These are phyloP conservation scores for Amanita muscaria DNA, from an alignment of 768 basidiomycete genomes.

Conservation along the genomic window DNA sequence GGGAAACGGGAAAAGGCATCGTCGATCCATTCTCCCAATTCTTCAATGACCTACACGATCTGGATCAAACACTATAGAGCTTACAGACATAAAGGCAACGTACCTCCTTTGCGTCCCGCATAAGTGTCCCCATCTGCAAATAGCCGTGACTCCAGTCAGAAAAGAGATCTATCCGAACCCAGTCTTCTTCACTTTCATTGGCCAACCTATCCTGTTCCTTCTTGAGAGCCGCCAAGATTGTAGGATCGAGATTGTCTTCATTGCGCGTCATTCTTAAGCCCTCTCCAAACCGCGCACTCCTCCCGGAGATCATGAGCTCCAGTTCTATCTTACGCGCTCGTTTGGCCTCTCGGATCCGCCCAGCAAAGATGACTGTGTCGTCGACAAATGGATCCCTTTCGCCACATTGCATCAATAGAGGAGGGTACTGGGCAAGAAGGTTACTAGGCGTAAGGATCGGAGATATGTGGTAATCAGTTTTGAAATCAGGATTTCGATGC, in stretches of 20 bases:
- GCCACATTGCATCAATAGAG: slow-evolving; percentile 88
- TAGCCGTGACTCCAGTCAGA: slow-evolving; percentile 98
- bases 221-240: slow-evolving; percentile 33
- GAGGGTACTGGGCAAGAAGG: slow-evolving; percentile 89
- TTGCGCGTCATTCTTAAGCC: slow-evolving; percentile 50
- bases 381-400: slow-evolving; percentile 95
- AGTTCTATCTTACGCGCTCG: slow-evolving; percentile 70
- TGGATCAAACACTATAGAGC: slow-evolving; percentile 5
- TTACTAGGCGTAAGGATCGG: slow-evolving; percentile 82
- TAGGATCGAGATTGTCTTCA: slow-evolving; percentile 24
- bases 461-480: slow-evolving; percentile 91
- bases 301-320: slow-evolving; percentile 49
- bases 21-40: slow-evolving; percentile 88
- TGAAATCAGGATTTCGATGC: slow-evolving; percentile 87
- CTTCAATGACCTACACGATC: slow-evolving; percentile 25
- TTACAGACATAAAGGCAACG: slow-evolving; percentile 13
- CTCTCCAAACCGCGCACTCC: slow-evolving; percentile 56
- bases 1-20: slow-evolving; percentile 45
- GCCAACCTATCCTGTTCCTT: slow-evolving; percentile 53
- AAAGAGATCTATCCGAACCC: slow-evolving; percentile 90
- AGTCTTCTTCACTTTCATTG: slow-evolving; percentile 79
- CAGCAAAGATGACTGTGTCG: slow-evolving; percentile 95
- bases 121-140: slow-evolving; percentile 86
- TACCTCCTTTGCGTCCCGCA: slow-evolving; percentile 69
- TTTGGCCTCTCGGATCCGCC: slow-evolving; percentile 92